Evolutionary conservation across 2,329 filamentous ascomycete genomes (phyloP), one percentile per base, ranked within the genome.

Genomic region (Fusarium irregulare): DNA sequence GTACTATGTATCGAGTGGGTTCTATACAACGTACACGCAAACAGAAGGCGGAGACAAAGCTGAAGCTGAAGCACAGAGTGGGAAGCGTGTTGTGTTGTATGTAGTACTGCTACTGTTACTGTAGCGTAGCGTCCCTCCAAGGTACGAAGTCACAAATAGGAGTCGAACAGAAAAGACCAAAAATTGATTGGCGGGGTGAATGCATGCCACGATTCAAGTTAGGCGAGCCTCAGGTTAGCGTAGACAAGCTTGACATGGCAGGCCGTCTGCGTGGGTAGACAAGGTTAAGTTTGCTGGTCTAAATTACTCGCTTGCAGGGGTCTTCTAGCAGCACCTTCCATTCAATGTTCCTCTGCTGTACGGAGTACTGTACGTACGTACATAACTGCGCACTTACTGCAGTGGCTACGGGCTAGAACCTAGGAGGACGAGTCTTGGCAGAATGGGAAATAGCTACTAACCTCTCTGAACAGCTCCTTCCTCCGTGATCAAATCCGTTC

Each of bases 141-240:
- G 14, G 32, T 41, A 40, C 32, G 21, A 40, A 32, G 47, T 59
- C 59, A 23, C 63, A 67, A 71, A 71, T 71, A 68, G 60, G 68
- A 71, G 64, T 69, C 42, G 27, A 62, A 34, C 48, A 41, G 42
- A 34, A 40, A 40, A 53, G 32, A 64, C 41, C 51, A 46, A 46
- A 71, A 53, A 70, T 61, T 62, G 64, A 70, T 65, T 62, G 64
- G 56, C 51, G 60, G 64, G 57, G 68, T 51, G 53, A 37, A 58
- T 60, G 56, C 59, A 65, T 65, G 56, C 44, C 51, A 49, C 60
- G 67, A 71, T 70, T 60, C 64, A 55, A 60, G 54, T 65, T 64
- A 68, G 58, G 59, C 68, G 68, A 70, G 56, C 68, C 59, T 70
- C 68, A 71, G 68, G 63, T 70, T 68, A 58, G 64, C 30, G 49